phyloP scores from a whole-genome alignment of 2,329 filamentous ascomycete genomes.

The Teratosphaeria zuluensis region DNA sequence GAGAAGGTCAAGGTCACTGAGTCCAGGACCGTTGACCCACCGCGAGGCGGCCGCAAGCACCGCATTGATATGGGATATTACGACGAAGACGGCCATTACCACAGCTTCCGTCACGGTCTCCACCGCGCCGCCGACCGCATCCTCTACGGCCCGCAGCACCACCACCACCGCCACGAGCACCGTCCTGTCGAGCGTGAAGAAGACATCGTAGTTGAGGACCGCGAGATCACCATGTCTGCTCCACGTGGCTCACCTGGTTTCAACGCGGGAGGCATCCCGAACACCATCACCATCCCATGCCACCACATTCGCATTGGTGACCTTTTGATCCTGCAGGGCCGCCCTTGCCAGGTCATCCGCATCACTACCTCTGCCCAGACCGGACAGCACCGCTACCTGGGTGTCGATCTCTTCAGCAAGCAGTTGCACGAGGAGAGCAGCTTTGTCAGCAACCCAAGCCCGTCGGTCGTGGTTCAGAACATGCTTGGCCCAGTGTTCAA shows the following conservation, averaged over 20 bases:
- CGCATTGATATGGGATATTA: conserved; percentile 66
- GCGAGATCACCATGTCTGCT: conserved; percentile 33
- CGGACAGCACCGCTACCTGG: conserved; percentile 98
- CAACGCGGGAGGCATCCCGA: conserved; percentile 37
- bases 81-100: conserved; percentile 69
- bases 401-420: conserved; percentile 99
- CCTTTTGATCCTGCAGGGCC: conserved; percentile 96
- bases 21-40: conserved; percentile 43
- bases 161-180: conserved; percentile 25
- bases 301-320: conserved; percentile 99
- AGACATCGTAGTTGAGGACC: conserved; percentile 41
- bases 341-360: conserved; percentile 98
- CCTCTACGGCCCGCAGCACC: conserved; percentile 26
- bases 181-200: conserved; percentile 27
- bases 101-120: conserved; percentile 63
- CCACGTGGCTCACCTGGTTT: conserved; percentile 19
- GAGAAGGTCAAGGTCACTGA: conserved; percentile 41
- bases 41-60: conserved; percentile 27
- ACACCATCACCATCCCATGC: conserved; percentile 96
- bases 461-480: conserved; percentile 96
- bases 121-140: conserved; percentile 57
- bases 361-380: conserved; percentile 97
- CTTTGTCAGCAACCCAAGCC: conserved; percentile 93
- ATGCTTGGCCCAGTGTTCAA: conserved; percentile 99
- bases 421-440: conserved; percentile 98